phyloP scores from a whole-genome alignment of 345 rosid species.

The Populus tremula region DNA sequence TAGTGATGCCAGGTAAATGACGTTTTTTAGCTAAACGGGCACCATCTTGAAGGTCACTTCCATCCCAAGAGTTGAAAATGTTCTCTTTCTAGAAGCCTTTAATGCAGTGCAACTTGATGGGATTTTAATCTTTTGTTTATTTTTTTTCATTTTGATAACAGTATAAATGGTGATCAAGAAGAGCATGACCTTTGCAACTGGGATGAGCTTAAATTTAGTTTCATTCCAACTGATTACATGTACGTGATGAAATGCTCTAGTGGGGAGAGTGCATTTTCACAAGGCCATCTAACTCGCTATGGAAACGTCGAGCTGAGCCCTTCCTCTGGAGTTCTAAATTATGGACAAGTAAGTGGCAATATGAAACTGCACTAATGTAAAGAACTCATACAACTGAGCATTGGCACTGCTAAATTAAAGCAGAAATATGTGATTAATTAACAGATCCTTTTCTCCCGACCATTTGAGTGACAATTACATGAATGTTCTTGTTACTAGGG shows the following conservation, averaged over 20 bases:
- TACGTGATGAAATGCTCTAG: conserved; percentile 35
- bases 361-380: background rate
- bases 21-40: no score
- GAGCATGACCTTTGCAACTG: conserved; percentile 33
- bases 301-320: conserved; percentile 44
- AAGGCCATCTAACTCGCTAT: conserved; percentile 27
- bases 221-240: conserved; percentile 45
- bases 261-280: conserved; percentile 17
- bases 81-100: no score
- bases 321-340: conserved; percentile 39
- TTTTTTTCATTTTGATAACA: background rate
- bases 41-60: no score
- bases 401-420: background rate
- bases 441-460: background rate
- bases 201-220: conserved; percentile 39
- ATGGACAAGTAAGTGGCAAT: conserved; percentile 39
- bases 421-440: background rate
- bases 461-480: background rate
- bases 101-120: no score
- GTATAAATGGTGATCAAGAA: conserved; percentile 6
- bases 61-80: no score
- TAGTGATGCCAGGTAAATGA: no score
- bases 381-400: background rate
- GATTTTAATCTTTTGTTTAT: background rate
- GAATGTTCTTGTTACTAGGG: conserved; percentile 26